phyloP scores from a whole-genome alignment of 192 early-diverging fungal species.

The Pecoramyces ruminantium region DNA sequence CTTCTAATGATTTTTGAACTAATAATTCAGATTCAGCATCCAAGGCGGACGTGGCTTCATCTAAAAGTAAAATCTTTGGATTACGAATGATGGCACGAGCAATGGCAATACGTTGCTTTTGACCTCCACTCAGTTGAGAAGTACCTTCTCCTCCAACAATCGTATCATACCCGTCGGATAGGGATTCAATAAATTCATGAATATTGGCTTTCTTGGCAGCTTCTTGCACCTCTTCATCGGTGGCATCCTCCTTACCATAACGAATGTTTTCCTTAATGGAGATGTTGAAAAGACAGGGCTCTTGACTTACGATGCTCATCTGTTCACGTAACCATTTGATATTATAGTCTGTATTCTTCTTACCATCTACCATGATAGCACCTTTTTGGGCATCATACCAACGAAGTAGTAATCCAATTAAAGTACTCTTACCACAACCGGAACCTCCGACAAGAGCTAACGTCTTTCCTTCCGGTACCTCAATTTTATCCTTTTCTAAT shows the following conservation, averaged over 20 bases:
- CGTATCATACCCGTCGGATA: conserved; percentile 24
- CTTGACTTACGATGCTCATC: conserved; percentile 24
- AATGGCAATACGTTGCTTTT: conserved; percentile 55
- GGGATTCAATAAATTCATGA: conserved; percentile 17
- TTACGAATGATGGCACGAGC: conserved; percentile 48
- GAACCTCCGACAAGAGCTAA: conserved; percentile 78
- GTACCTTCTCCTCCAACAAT: conserved; percentile 45
- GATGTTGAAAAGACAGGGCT: conserved; percentile 38
- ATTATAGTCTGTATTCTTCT: background rate
- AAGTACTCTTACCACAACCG: conserved; percentile 64
- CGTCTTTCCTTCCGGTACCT: conserved; percentile 53
- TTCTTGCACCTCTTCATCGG: conserved; percentile 18
- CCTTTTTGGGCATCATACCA: background rate
- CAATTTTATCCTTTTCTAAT: background rate
- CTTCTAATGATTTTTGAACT: too few species aligned
- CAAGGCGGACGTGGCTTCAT: background rate
- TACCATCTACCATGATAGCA: background rate
- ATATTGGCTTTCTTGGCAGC: conserved; percentile 33
- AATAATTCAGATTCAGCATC: background rate
- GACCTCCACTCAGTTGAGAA: conserved; percentile 39
- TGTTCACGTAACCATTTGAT: background rate
- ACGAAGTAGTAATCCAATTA: conserved; percentile 39
- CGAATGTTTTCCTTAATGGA: conserved; percentile 39
- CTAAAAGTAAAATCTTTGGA: conserved; percentile 38
- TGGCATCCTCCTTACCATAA: conserved; percentile 28